Evolutionary conservation across 106 monocot genomes (phyloP).

Genomic region (Dendrobium chrysotoxum): DNA sequence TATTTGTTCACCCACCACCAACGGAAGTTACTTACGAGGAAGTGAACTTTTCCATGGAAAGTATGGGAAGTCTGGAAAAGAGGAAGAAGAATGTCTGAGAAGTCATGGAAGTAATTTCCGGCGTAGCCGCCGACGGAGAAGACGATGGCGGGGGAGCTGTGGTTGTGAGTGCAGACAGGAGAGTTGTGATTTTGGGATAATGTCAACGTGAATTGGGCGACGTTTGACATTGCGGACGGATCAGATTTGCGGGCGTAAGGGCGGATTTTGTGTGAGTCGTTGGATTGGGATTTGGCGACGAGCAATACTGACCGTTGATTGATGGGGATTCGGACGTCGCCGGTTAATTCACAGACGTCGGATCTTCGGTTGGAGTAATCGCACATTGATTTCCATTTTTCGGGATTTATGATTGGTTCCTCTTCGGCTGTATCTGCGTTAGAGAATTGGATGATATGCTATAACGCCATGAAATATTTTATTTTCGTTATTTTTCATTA

Average conservation of each 20-base stretch:
- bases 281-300: slow-evolving; percentile 3
- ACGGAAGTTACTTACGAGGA: slow-evolving; percentile 30
- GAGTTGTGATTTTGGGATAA: neutral
- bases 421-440: neutral
- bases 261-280: slow-evolving; percentile 42
- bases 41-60: slow-evolving; percentile 55
- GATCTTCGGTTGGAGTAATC: slow-evolving; percentile 11
- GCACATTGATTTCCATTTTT: slow-evolving; percentile 19
- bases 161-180: slow-evolving; percentile 19
- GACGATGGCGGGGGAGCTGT: slow-evolving; percentile 39
- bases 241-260: slow-evolving; percentile 74
- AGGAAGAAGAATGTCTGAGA: slow-evolving; percentile 41
- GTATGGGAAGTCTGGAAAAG: slow-evolving; percentile 33
- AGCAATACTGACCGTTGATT: neutral
- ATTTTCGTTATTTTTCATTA: too few relatives aligned
- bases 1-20: slow-evolving; percentile 46
- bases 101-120: slow-evolving; percentile 61
- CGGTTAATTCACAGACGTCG: slow-evolving; percentile 29
- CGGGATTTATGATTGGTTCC: neutral
- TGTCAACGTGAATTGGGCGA: slow-evolving; percentile 18
- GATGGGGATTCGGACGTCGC: slow-evolving; percentile 35
- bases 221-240: slow-evolving; percentile 10
- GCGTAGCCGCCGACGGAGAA: slow-evolving; percentile 39
- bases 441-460: too few relatives aligned
- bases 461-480: too few relatives aligned